Evolutionary conservation across 2,329 filamentous ascomycete genomes (phyloP), one percentile per base, ranked within the genome.

Genomic region (Calonectria pseudoreteaudii): DNA sequence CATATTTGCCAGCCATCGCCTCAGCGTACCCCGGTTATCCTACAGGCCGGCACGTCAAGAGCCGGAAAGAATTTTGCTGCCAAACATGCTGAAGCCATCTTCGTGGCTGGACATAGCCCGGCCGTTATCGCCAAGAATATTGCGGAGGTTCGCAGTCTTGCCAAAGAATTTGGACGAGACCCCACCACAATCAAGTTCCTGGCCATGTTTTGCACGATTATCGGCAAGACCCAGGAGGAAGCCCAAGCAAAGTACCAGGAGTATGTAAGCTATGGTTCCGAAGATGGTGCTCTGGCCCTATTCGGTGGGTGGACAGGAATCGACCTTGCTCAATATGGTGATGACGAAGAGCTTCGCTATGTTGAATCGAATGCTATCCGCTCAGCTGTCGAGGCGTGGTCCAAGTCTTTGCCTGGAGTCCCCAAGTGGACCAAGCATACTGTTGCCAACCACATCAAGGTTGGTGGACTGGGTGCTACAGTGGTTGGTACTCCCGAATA

Each of bases 291-390:
- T 0, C 80, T 93, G 64, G 91, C 91, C 0, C 82, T 93, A 3
- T 93, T 93, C 76, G 91, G 92, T 3, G 92, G 92, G 0, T 93
- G 91, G 91, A 93, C 91, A 0, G 92, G 92, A 0, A 92, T 93
- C 60, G 90, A 94, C 80, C 83, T 93, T 30, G 85, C 87, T 9
- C 84, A 88, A 53, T 93, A 93, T 76, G 88, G 85, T 0, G 91
- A 93, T 31, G 91, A 93, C 52, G 88, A 93, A 79, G 92, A 93
- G 80, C 83, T 93, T 66, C 84, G 91, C 16, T 85, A 90, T 69
- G 90, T 92, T n/a, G 88, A 91, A 81, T 89, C 88, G 73, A 91
- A 92, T 80, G 91, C 90, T 0, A 91, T 92, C 66, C 84, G 87
- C n/a, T 88, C 86, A 0, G 87, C 88, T 1, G 87, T 88, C 0